These are phyloP conservation scores for Colletotrichum tropicale DNA, from an alignment of 2,329 filamentous ascomycete genomes.

Conservation along the genomic window DNA sequence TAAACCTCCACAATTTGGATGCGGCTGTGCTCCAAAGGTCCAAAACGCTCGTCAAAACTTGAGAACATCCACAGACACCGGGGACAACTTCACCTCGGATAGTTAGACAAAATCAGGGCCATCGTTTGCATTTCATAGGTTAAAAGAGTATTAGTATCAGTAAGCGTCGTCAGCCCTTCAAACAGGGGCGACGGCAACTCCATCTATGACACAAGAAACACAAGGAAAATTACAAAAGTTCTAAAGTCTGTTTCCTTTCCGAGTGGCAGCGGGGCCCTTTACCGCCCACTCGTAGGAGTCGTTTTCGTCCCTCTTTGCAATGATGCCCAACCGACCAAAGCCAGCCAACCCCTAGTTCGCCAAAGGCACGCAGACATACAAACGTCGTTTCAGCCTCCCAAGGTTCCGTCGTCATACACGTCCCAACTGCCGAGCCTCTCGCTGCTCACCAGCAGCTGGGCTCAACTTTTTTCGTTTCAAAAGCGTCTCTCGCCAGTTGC, in stretches of 20 bases:
- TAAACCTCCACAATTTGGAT: not conserved
- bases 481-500: conserved; percentile 7
- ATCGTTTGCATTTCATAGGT: not conserved
- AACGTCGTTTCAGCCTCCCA: conserved; percentile 21
- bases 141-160: conserved; percentile 19
- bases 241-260: conserved; percentile 6
- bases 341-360: conserved; percentile 16
- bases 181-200: not conserved
- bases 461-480: conserved; percentile 6
- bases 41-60: not conserved
- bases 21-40: not conserved
- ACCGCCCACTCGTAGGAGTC: not conserved
- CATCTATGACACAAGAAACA: conserved; percentile 18
- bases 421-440: conserved; percentile 10
- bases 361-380: conserved; percentile 21
- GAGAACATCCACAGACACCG: not conserved
- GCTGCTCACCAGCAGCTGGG: conserved; percentile 3
- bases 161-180: not conserved
- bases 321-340: conserved; percentile 19
- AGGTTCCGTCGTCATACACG: conserved; percentile 20
- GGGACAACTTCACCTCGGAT: not conserved
- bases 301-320: conserved; percentile 15
- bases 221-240: conserved; percentile 20
- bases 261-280: not conserved
- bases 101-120: not conserved